Evolutionary conservation across 352 stramenopile genomes (phyloP).

Genomic region (Phytopythium sindhum): DNA sequence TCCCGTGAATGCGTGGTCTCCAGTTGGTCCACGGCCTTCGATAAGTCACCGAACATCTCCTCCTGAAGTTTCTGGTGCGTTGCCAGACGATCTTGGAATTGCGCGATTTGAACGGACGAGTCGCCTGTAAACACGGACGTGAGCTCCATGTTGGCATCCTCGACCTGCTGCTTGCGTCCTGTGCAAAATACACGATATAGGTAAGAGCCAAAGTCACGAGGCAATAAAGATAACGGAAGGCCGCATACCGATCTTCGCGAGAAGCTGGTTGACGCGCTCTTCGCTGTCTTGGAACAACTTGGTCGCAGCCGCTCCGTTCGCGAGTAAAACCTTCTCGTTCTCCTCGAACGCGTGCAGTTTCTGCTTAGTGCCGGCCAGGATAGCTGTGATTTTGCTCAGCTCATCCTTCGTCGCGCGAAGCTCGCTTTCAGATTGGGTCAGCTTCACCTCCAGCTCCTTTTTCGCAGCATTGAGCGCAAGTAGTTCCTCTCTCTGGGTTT

Average conservation of each 20-base stretch:
- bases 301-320: conserved; percentile 42
- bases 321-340: conserved; percentile 58
- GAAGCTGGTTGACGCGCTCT: conserved; percentile 33
- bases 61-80: conserved; percentile 52
- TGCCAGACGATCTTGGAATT: conserved; percentile 43
- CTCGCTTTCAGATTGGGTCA: conserved; percentile 30
- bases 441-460: conserved; percentile 35
- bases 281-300: conserved; percentile 62
- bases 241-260: conserved; percentile 50
- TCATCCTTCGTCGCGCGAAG: conserved; percentile 29
- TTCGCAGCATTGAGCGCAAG: conserved; percentile 40
- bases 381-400: conserved; percentile 23
- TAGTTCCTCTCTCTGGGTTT: conserved; percentile 47
- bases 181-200: conserved; percentile 1
- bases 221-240: background rate
- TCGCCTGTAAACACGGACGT: conserved; percentile 38
- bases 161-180: conserved; percentile 49
- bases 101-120: conserved; percentile 36
- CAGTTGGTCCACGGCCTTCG: conserved; percentile 40
- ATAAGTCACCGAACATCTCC: conserved; percentile 37
- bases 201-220: background rate
- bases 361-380: conserved; percentile 23
- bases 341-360: conserved; percentile 41
- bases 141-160: conserved; percentile 45
- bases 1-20: conserved; percentile 40